phyloP scores from a whole-genome alignment of 768 basidiomycete genomes.

The Tylopilus sp. region DNA sequence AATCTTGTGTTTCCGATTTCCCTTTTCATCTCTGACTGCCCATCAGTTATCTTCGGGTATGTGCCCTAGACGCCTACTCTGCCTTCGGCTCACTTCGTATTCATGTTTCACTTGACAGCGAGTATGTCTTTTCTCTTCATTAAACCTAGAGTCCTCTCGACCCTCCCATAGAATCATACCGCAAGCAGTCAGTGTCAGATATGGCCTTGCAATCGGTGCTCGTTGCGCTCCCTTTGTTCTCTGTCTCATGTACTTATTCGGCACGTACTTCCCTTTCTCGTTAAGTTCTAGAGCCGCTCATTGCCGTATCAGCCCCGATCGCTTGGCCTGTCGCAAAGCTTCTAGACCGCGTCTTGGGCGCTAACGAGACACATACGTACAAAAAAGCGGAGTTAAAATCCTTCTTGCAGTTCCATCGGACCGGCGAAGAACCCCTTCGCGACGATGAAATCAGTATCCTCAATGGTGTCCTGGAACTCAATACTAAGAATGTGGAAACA shows the following conservation, averaged over 20 bases:
- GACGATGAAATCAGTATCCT: constrained; percentile 82
- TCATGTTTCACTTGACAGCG: constrained; percentile 26
- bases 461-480: constrained; percentile 76
- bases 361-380: constrained; percentile 68
- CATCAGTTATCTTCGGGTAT: constrained; percentile 77
- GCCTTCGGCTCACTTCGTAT: background rate
- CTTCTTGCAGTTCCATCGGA: constrained; percentile 77
- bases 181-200: constrained; percentile 73
- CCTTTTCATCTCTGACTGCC: background rate
- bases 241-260: constrained; percentile 63
- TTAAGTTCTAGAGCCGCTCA: too few species aligned
- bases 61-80: constrained; percentile 13
- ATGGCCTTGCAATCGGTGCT: constrained; percentile 81
- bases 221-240: constrained; percentile 73
- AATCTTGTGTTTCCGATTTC: background rate
- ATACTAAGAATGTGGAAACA: constrained; percentile 66
- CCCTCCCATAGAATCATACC: constrained; percentile 50
- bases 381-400: constrained; percentile 80
- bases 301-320: constrained; percentile 54
- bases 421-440: constrained; percentile 67
- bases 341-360: constrained; percentile 79
- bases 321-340: constrained; percentile 71
- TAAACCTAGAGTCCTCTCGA: background rate
- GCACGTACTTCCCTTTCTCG: constrained; percentile 17
- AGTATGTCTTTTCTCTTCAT: constrained; percentile 26